Base-by-base conservation (phyloP, 2,329 filamentous ascomycete genomes). In the Penicillium janthinellum region DNA sequence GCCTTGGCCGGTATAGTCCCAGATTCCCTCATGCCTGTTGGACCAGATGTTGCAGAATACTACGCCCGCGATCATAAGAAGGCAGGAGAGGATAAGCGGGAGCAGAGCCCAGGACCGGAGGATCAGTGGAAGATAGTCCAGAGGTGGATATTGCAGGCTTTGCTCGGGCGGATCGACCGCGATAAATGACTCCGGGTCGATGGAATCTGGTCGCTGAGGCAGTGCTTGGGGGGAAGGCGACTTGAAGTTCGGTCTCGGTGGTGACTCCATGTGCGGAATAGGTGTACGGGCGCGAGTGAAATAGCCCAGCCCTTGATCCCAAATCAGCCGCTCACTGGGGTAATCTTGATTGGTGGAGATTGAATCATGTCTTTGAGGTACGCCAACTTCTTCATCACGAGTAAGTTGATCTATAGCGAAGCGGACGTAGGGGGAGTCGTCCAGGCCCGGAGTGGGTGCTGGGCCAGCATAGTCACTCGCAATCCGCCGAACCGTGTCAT, bases 371-470 rank as follows among this genome's bases (percentile, higher is more conserved):
- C 84, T 78, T 56, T 81, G 79, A 57, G 83, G 79, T 10, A 83
- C 82, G 58, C 81, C 77, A 5, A 87, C 82, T 61, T 90, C 87
- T 58, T 88, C 88, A 69, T 90, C 86, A 50, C 89, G 83, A 5
- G 92, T 96, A 67, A 98, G 80, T 63, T 94, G 91, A 64, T 96
- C 90, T 63, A 98, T 86, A 42, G 94, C 93, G 74, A 95, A 96
- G 64, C 90, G 90, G 64, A 97, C 91, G 75, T 93, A 96, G 0
- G 92, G 92, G 8, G 88, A 90, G 70, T 96, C 90, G 70, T 96
- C 92, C 41, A 92, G 81, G 10, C 89, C 91, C 0, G 92, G 92
- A 0, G 91, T 94, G 2, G 83, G 80, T 12, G 81, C 78, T 54
- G 78, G 78, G 15, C 74, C 66, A 45, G 68, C 64, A 65, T 73